Conservation (phyloP, 2,329 filamentous ascomycete genomes). For the Nemania sp. region DNA sequence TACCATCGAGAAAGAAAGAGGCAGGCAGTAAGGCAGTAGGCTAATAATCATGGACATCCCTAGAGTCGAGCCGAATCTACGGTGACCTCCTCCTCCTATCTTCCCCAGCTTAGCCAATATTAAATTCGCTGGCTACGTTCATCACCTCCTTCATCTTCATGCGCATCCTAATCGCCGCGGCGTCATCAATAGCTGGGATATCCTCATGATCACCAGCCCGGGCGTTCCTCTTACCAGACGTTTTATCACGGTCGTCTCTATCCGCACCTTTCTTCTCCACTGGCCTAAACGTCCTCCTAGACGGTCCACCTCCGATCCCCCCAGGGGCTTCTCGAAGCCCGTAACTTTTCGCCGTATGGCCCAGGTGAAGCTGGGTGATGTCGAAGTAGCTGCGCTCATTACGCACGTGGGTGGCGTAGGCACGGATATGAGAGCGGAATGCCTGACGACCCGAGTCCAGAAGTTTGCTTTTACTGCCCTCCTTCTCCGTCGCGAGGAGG, state of each 20-base stretch:
- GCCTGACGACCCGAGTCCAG: slow-evolving; percentile 82
- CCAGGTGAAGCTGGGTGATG: slow-evolving; percentile 87
- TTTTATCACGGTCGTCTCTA: slow-evolving; percentile 37
- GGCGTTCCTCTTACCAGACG: slow-evolving; percentile 7
- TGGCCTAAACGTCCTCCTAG: slow-evolving; percentile 47
- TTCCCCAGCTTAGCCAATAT: slow-evolving; percentile 59
- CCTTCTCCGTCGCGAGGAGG: slow-evolving; percentile 48
- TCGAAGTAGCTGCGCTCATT: slow-evolving; percentile 87
- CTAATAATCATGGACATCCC: not conserved
- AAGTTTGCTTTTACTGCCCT: slow-evolving; percentile 50
- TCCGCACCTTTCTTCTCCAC: slow-evolving; percentile 35
- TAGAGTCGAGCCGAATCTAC: not conserved
- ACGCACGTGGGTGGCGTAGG: slow-evolving; percentile 91
- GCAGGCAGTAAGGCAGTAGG: no score
- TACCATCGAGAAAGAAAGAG: no score
- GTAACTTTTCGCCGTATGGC: slow-evolving; percentile 93
- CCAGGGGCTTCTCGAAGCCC: slow-evolving; percentile 86
- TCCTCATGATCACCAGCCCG: slow-evolving; percentile 43
- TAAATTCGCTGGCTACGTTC: slow-evolving; percentile 67
- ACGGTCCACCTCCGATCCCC: slow-evolving; percentile 70
- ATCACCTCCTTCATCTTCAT: slow-evolving; percentile 64
- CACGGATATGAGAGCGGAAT: slow-evolving; percentile 89
- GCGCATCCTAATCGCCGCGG: slow-evolving; percentile 66
- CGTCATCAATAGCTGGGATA: slow-evolving; percentile 54
- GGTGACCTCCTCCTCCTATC: not conserved